phyloP scores from a whole-genome alignment of 139 green algal species.

The Tetraselmis chui region DNA sequence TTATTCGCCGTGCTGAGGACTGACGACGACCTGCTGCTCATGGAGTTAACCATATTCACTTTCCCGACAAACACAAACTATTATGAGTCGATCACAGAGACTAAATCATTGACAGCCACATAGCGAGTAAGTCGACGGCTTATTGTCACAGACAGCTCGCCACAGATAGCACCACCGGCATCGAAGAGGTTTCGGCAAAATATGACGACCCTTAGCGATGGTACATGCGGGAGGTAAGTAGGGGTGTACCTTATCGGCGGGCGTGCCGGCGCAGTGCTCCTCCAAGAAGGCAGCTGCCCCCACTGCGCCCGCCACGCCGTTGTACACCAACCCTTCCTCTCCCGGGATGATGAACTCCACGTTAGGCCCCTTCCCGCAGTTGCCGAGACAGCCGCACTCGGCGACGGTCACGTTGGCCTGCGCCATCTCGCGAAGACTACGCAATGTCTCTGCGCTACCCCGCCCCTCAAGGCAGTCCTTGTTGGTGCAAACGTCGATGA shows the following conservation, averaged over 20 bases:
- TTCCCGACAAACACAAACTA: too few species aligned
- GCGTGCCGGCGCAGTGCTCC: not conserved
- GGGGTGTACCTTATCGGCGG: not conserved
- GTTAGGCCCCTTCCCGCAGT: constrained; percentile 4
- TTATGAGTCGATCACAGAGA: too few species aligned
- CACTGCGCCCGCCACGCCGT: not conserved
- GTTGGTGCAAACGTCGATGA: constrained; percentile 6
- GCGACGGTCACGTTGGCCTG: not conserved
- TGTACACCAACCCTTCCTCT: not conserved
- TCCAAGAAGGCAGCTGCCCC: not conserved
- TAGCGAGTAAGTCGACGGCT: too few species aligned
- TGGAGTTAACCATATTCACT: too few species aligned
- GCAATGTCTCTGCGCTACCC: not conserved
- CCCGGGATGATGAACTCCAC: constrained; percentile 4
- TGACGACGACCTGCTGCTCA: too few species aligned
- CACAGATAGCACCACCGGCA: too few species aligned
- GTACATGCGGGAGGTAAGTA: too few species aligned
- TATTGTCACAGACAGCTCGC: too few species aligned
- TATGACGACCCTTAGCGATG: too few species aligned
- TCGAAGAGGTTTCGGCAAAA: too few species aligned
- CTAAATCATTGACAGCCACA: too few species aligned
- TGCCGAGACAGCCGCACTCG: constrained; percentile 1
- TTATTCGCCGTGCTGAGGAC: too few species aligned
- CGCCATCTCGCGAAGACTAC: not conserved
- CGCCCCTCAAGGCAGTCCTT: not conserved